Conservation (phyloP, 2,329 filamentous ascomycete genomes). For the Calonectria pseudoreteaudii region DNA sequence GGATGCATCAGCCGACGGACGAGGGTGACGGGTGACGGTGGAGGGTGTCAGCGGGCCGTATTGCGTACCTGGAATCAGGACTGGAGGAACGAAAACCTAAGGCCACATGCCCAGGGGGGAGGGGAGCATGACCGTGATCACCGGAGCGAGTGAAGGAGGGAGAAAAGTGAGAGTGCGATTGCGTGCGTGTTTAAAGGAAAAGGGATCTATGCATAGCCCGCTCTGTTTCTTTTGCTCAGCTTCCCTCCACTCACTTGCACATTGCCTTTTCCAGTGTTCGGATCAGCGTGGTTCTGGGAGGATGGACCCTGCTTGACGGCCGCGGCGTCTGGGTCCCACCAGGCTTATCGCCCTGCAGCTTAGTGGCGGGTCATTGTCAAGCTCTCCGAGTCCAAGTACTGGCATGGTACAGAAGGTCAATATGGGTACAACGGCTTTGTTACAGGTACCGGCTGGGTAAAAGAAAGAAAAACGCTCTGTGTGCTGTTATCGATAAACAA, state of each 20-base stretch:
- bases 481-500: background rate
- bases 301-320: conserved; percentile 27
- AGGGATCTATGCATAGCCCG: background rate
- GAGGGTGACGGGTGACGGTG: conserved; percentile 34
- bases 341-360: conserved; percentile 26
- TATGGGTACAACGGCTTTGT: background rate
- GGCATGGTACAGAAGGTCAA: background rate
- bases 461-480: background rate
- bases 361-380: conserved; percentile 10
- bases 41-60: conserved; percentile 36
- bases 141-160: conserved; percentile 19
- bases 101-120: conserved; percentile 39
- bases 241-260: conserved; percentile 9
- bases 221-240: conserved; percentile 11
- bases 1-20: conserved; percentile 41
- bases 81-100: conserved; percentile 12
- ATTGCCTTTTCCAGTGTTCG: background rate
- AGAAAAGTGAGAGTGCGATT: conserved; percentile 1
- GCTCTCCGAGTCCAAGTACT: background rate
- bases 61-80: conserved; percentile 26
- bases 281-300: conserved; percentile 10
- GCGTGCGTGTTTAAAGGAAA: conserved; percentile 13
- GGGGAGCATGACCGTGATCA: conserved; percentile 43
- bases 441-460: background rate
- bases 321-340: conserved; percentile 15